Evolutionary conservation across 2,329 filamentous ascomycete genomes (phyloP), one percentile per base, ranked within the genome.

Genomic region (Aspergillus phoenicis): DNA sequence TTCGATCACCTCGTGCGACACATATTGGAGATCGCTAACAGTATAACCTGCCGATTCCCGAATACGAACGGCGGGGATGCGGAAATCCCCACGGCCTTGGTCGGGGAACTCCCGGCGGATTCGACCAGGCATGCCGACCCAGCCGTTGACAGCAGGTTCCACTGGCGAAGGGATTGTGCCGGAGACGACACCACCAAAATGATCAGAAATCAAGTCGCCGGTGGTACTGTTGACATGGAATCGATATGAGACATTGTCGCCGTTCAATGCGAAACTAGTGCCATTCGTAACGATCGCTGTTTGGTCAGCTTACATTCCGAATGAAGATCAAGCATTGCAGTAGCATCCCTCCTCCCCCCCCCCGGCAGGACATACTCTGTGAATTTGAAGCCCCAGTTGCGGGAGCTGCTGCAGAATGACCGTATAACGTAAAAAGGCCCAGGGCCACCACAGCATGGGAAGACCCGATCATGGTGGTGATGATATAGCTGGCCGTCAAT

Each of bases 81-180:
- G 82, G 64, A 87, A 86, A 68, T 89, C 87, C 15, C 86, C 86
- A 7, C 86, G 81, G 1, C 87, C 87, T 4, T 86, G 76, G 61
- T 89, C 87, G 1, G 87, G 87, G 57, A 87, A 88, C 68, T 89
- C 87, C 28, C 87, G 82, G 15, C 84, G 81, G 15, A 82, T 70
- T 45, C 84, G 85, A 10, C 81, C 82, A 38, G 81, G 72, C 52
- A 78, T 69, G 33, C 81, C 75, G 38, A 81, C 77, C 87, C 87
- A 89, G 48, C 87, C 87, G 17, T 80, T 71, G 4, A 73, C 65
- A 1, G 66, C 63, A 8, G 78, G 58, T 0, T 62, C 71, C 4
- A 64, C 69, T 39, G 80, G 76, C 1, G 78, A 75, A 0, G 81
- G 79, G 1, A 83, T 77, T 15, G 83, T 80, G 53, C 87, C 86